These are phyloP conservation scores for Wickerhamomyces sydowiorum DNA, from an alignment of 805 yeast species.

Conservation along the genomic window DNA sequence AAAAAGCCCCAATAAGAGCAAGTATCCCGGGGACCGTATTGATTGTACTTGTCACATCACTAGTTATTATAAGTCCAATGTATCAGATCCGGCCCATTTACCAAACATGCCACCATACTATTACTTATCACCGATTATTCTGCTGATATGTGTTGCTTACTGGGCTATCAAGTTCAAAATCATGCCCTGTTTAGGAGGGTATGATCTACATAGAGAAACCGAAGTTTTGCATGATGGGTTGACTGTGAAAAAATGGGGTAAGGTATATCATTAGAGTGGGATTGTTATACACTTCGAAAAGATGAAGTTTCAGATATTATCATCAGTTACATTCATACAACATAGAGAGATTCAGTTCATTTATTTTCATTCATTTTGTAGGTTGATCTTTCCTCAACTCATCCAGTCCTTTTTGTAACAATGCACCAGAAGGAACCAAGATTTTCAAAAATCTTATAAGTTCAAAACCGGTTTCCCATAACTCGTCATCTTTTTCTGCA, in stretches of 20 bases:
- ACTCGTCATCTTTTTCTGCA: constrained; percentile 21
- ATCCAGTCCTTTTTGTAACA: constrained; percentile 11
- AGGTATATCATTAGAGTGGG: constrained; percentile 14
- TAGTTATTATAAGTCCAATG: constrained; percentile 46
- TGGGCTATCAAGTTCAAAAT: constrained; percentile 51
- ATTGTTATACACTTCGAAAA: neutral
- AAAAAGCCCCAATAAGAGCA: constrained; percentile 47
- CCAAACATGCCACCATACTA: constrained; percentile 28
- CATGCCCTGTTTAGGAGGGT: constrained; percentile 41
- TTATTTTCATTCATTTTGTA: neutral
- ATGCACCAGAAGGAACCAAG: constrained; percentile 19
- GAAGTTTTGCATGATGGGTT: constrained; percentile 50
- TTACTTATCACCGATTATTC: constrained; percentile 34
- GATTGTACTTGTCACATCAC: constrained; percentile 38
- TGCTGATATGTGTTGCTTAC: constrained; percentile 39
- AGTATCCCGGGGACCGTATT: constrained; percentile 40
- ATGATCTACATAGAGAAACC: constrained; percentile 37
- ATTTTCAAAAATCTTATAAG: constrained; percentile 24
- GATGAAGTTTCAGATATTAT: neutral
- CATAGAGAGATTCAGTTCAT: neutral
- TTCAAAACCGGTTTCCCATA: constrained; percentile 26
- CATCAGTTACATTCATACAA: neutral
- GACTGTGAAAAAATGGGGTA: constrained; percentile 50
- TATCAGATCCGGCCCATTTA: constrained; percentile 4
- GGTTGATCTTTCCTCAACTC: neutral